A percentile compares a stretch with the other conserved stretches of the same genome.
phyloP scores from a whole-genome alignment of 129 eudicot species.

The Glebionis coronaria region DNA sequence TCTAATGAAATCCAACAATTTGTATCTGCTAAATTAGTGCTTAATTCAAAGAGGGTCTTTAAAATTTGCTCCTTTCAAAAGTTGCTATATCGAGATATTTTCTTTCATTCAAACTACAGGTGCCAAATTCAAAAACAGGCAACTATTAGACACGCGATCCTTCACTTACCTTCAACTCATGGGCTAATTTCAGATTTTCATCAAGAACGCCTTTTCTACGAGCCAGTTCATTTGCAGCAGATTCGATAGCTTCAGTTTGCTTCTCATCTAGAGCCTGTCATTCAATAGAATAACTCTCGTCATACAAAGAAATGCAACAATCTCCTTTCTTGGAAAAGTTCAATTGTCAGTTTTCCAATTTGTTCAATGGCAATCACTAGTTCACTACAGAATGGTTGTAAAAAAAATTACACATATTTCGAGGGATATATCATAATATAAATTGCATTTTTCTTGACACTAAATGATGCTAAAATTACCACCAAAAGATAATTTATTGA shows the following conservation, averaged over 20 bases:
- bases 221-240: slow-evolving; percentile 82
- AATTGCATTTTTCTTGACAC: slow-evolving; percentile 13
- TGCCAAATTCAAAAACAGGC: neutral
- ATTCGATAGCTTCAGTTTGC: slow-evolving; percentile 70
- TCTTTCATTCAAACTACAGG: neutral
- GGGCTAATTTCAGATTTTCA: slow-evolving; percentile 65
- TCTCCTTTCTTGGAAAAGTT: slow-evolving; percentile 8
- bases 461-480: slow-evolving; percentile 7
- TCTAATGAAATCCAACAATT: too few species aligned
- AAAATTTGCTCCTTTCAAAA: too few species aligned
- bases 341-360: slow-evolving; percentile 15
- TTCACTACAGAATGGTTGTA: too few species aligned
- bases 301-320: slow-evolving; percentile 18
- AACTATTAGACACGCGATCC: slow-evolving; percentile 1
- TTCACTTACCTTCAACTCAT: slow-evolving; percentile 68
- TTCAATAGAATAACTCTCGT: neutral
- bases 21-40: too few species aligned
- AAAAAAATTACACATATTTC: neutral
- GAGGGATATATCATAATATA: slow-evolving; percentile 5
- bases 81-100: too few species aligned
- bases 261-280: slow-evolving; percentile 85
- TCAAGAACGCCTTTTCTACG: slow-evolving; percentile 85
- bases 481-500: slow-evolving; percentile 13
- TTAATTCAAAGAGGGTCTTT: too few species aligned
- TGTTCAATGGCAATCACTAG: neutral